Conservation (phyloP, 768 basidiomycete genomes). For the Psilocybe tampanensis region DNA sequence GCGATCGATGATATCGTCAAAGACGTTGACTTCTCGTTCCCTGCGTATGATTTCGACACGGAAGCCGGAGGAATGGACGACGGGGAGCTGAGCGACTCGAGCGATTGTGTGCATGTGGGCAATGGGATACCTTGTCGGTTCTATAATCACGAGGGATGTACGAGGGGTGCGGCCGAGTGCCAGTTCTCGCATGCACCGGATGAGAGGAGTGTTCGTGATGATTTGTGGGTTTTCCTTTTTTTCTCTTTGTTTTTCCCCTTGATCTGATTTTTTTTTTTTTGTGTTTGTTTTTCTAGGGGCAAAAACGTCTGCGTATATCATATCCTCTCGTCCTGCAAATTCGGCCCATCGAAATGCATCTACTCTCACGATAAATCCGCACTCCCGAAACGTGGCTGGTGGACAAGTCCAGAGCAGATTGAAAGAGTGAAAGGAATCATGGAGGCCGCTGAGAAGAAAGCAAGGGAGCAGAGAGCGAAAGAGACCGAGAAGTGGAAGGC, state of each 20-base stretch:
- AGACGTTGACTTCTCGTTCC: conserved; percentile 34
- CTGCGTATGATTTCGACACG: conserved; percentile 32
- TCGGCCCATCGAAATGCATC: conserved; percentile 40
- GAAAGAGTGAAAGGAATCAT: conserved; percentile 30
- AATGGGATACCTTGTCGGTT: conserved; percentile 56
- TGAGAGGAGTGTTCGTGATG: conserved; percentile 54
- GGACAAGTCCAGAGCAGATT: conserved; percentile 34
- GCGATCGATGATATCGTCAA: conserved; percentile 22
- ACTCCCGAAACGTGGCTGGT: conserved; percentile 50
- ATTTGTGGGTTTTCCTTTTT: conserved; percentile 41
- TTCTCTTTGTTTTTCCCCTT: background rate
- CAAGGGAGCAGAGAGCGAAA: conserved; percentile 17
- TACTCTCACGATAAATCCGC: conserved; percentile 51
- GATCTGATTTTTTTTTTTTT: background rate
- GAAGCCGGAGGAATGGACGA: conserved; percentile 29
- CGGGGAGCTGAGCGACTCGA: conserved; percentile 52
- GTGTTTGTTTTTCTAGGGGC: conserved; percentile 36
- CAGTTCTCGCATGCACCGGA: conserved; percentile 57
- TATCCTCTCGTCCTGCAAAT: conserved; percentile 38
- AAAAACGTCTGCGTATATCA: conserved; percentile 45
- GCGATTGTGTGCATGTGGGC: conserved; percentile 53
- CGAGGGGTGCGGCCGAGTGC: conserved; percentile 38
- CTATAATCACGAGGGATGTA: conserved; percentile 58
- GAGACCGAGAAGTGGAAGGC: conserved; percentile 24
- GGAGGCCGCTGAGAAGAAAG: conserved; percentile 26